Base-by-base conservation (phyloP, 2,329 filamentous ascomycete species). In the Truncatella angustata region DNA sequence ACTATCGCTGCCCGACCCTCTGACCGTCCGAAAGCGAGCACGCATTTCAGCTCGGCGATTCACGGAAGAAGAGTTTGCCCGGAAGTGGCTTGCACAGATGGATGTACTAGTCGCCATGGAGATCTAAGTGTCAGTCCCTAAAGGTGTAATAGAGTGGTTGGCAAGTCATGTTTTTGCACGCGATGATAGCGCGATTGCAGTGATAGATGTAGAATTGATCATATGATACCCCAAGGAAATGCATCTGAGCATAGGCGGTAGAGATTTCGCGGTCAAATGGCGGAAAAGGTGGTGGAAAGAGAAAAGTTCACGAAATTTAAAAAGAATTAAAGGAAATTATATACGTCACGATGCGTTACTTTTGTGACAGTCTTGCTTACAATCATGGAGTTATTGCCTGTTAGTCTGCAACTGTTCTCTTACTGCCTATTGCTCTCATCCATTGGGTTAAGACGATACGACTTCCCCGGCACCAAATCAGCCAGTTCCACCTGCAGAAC, bases 51-150 rank as follows among this genome's bases (percentile, higher is more conserved):
- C 92, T 1, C 81, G 83, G 70, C 77, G 94, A 43, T 99, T 99
- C 66, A 92, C 90, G 0, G 93, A 97, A 64, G 85, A 88, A 61
- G 88, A 87, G 54, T 99, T 99, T 73, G 85, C 81, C 1, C 79
- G 79, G 60, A 86, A 85, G 59, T 99, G 94, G 93, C 71, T 90
- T 39, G 70, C 70, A 26, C 83, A 95, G 68, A 82, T 95, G 76
- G 84, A 87, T 63, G 82, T 78, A 61, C 74, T 97, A 54, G 82
- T 97, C 20, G 70, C 66, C 5, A 64, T 77, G 60, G 66, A 60
- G 46, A 9, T 14, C 16, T 35, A 20, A 23, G 43, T 6, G 40
- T 39, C 4, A 12, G 16, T 20, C 23, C 12, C 16, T 10, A 10
- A n/a, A n/a, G n/a, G n/a, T n/a, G n/a, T n/a, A n/a, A n/a, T n/a